These are phyloP conservation scores for Didymosphaeria variabile DNA, from an alignment of 2,329 filamentous ascomycete species.

Conservation along the genomic window DNA sequence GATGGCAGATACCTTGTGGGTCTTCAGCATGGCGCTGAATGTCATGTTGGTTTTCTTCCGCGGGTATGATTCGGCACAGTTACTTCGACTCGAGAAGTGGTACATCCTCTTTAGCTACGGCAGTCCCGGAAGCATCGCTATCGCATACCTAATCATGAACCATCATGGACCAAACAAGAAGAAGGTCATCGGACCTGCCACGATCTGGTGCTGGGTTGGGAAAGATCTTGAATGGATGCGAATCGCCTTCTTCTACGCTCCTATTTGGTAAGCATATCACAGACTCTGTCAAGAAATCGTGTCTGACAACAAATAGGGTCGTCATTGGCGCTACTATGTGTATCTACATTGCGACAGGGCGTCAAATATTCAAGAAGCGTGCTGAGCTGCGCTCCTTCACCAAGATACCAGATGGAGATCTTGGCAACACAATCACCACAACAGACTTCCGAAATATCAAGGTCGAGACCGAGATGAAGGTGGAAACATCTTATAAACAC, in stretches of 20 bases:
- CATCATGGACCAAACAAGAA: slow-evolving; percentile 55
- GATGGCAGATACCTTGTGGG: slow-evolving; percentile 77
- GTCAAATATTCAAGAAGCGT: slow-evolving; percentile 73
- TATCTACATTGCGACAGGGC: slow-evolving; percentile 73
- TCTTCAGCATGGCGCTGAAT: slow-evolving; percentile 82
- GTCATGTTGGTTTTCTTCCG: slow-evolving; percentile 83
- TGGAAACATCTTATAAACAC: slow-evolving; percentile 56
- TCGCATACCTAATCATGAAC: slow-evolving; percentile 72
- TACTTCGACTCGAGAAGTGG: slow-evolving; percentile 74
- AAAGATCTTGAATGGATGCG: slow-evolving; percentile 74
- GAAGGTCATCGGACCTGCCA: slow-evolving; percentile 76
- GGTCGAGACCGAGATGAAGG: slow-evolving; percentile 69
- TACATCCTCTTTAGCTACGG: slow-evolving; percentile 78
- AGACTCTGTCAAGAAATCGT: background rate
- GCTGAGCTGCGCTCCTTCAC: slow-evolving; percentile 56
- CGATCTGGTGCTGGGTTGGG: slow-evolving; percentile 84
- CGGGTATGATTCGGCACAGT: slow-evolving; percentile 71
- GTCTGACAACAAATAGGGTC: slow-evolving; percentile 47
- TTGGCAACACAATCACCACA: slow-evolving; percentile 44
- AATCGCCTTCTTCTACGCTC: slow-evolving; percentile 77
- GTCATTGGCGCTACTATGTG: slow-evolving; percentile 68
- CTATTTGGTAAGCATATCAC: slow-evolving; percentile 65
- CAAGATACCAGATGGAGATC: slow-evolving; percentile 17
- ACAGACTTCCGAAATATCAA: slow-evolving; percentile 56
- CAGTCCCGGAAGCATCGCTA: slow-evolving; percentile 72